Percentiles rank a stretch among this genome's conserved stretches.
These are phyloP conservation scores for Globisporangium echinulatum DNA, from an alignment of 352 stramenopile genomes.

Conservation along the genomic window DNA sequence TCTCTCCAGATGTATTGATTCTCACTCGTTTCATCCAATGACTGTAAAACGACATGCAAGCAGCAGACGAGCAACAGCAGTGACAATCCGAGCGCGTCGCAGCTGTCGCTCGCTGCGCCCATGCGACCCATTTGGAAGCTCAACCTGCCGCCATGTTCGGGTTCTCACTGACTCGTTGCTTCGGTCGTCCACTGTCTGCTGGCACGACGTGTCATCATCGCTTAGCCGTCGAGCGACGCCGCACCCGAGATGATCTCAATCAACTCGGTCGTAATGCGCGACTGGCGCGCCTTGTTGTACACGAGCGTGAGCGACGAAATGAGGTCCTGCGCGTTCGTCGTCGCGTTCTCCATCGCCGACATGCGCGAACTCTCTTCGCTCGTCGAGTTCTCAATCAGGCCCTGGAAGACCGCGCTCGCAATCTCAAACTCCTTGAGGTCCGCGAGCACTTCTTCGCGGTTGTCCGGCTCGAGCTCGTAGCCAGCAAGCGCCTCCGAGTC, in stretches of 20 bases:
- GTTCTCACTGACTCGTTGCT: too few species aligned
- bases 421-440: constrained; percentile 96
- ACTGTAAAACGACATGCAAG: background rate
- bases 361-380: constrained; percentile 98
- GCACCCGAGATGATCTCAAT: constrained; percentile 99
- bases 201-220: background rate
- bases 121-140: too few species aligned
- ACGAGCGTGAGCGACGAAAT: constrained; percentile 91
- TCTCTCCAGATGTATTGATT: constrained; percentile 2
- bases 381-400: constrained; percentile 96
- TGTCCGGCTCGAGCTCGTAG: constrained; percentile 98
- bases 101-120: too few species aligned
- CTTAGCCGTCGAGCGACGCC: constrained; percentile 89
- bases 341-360: constrained; percentile 99
- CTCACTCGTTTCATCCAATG: background rate
- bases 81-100: background rate
- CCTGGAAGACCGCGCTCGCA: constrained; percentile 90
- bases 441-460: constrained; percentile 94
- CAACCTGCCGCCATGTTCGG: too few species aligned
- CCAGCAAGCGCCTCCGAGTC: constrained; percentile 71
- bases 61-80: background rate
- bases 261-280: constrained; percentile 95
- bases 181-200: too few species aligned
- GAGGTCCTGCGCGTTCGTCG: constrained; percentile 97
- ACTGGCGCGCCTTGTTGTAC: constrained; percentile 92